These are phyloP conservation scores for Fistulinella prunicolor DNA, from an alignment of 768 basidiomycete genomes.

Conservation along the genomic window DNA sequence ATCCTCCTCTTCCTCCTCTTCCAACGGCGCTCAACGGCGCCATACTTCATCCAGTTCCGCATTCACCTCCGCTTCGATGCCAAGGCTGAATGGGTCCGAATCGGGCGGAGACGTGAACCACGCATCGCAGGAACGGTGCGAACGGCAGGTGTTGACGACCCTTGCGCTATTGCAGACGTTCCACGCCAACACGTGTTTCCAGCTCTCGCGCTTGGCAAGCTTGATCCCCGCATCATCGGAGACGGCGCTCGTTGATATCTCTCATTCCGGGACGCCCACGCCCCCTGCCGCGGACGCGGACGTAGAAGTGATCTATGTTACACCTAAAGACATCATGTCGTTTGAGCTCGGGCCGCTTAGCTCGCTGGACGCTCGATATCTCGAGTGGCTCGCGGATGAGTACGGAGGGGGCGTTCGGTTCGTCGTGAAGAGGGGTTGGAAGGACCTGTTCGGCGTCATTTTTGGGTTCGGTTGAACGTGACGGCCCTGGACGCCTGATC, in stretches of 20 bases:
- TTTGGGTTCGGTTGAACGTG: conserved; percentile 39
- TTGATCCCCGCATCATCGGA: conserved; percentile 20
- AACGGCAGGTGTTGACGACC: conserved; percentile 42
- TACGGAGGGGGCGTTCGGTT: conserved; percentile 48
- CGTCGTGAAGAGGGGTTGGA: conserved; percentile 45
- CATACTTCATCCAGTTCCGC: conserved; percentile 33
- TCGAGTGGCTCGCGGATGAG: conserved; percentile 74
- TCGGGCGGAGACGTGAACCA: conserved; percentile 9
- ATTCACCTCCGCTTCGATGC: conserved; percentile 14
- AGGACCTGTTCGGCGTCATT: conserved; percentile 43
- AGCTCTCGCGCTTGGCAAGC: conserved; percentile 44
- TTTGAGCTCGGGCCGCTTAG: conserved; percentile 78
- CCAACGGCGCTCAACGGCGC: conserved; percentile 26
- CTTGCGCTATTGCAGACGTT: conserved; percentile 65
- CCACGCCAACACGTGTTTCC: conserved; percentile 61
- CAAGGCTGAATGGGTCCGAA: conserved; percentile 29
- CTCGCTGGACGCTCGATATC: conserved; percentile 63
- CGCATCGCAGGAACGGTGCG: conserved; percentile 26
- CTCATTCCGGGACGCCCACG: too few relatives aligned
- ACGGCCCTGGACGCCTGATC: too few relatives aligned
- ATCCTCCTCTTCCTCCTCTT: conserved; percentile 26
- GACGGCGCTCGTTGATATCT: too few relatives aligned
- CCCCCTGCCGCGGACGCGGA: too few relatives aligned
- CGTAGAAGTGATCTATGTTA: conserved; percentile 41
- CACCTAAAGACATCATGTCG: conserved; percentile 59